Conservation (phyloP, 805 yeast species). For the Schwanniomyces yamadae region DNA sequence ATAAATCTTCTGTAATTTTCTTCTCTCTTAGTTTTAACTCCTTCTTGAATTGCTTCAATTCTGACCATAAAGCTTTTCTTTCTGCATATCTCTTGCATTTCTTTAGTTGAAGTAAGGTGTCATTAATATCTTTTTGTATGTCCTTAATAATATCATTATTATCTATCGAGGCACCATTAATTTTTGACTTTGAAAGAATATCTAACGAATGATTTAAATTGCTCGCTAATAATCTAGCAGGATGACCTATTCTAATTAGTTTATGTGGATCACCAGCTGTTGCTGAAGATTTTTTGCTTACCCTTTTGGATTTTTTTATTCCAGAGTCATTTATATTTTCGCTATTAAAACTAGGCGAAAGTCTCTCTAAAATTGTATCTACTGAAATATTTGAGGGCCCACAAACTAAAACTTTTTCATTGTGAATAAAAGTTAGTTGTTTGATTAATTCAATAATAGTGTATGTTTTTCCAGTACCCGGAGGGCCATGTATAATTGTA, state of each 20-base stretch:
- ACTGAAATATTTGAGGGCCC: conserved; percentile 94
- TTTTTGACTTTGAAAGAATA: conserved; percentile 56
- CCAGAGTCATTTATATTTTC: conserved; percentile 6
- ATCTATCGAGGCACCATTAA: conserved; percentile 40
- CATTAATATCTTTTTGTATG: conserved; percentile 68
- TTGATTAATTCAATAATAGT: conserved; percentile 79
- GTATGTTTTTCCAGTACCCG: conserved; percentile 81
- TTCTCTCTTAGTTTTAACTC: conserved; percentile 69
- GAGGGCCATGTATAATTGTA: conserved; percentile 73
- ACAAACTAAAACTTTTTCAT: conserved; percentile 71
- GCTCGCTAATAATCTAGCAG: conserved; percentile 71
- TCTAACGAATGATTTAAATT: conserved; percentile 76
- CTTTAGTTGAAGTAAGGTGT: conserved; percentile 53
- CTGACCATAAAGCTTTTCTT: conserved; percentile 63
- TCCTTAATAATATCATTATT: conserved; percentile 55
- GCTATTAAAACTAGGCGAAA: conserved; percentile 36
- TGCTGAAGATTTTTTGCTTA: conserved; percentile 18
- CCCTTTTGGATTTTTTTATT: conserved; percentile 23
- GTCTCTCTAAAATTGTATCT: conserved; percentile 83
- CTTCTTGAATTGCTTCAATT: conserved; percentile 64
- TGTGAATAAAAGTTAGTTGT: conserved; percentile 53
- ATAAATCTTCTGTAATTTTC: conserved; percentile 56
- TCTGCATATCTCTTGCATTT: conserved; percentile 65
- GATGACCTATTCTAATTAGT: conserved; percentile 88
- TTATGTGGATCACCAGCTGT: conserved; percentile 22